Base-by-base conservation (phyloP, 768 basidiomycete species). In the Suillus clintonianus region DNA sequence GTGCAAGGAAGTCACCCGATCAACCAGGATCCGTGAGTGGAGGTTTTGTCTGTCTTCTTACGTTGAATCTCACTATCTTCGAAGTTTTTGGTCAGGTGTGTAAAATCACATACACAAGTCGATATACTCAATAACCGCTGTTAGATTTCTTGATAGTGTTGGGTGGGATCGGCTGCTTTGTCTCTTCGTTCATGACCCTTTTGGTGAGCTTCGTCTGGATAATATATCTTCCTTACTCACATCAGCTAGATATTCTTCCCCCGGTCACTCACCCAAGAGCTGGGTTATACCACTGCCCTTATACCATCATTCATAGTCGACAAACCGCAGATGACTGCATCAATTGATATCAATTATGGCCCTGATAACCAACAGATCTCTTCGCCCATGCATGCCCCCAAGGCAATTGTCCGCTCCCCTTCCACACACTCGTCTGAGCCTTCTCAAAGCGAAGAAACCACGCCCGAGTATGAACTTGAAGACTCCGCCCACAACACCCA, bases 101-200 rank as follows among this genome's bases (percentile, higher is more conserved):
- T 71, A 11, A 17, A 41, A 9, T n/a, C 36, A 3, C 55, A 59
- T 51, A 30, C 37, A 39, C 41, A n/a, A 11, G 55, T 22, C 13
- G 22, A 27, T 57, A 24, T 57, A 55, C 24, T 63, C 67, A 63
- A 50, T 51, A 5, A 24, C 32, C n/a, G 9, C 13, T 34, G 15
- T 41, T 57, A 85, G 92, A 94, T 74, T 84, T 91, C 62, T 79
- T 93, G 11, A 75, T 89, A 53, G 88, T 91, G 85, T 68, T 89
- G 60, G 88, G 86, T 24, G 91, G 83, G 19, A 82, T 94, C 36
- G 92, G 92, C 15, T 88, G 88, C 68, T 87, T 93, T 69, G 81
- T 91, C 24, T 94, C 92, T 4, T 92, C 92, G 30, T 86, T 86
- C 19, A 90, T 94, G 27, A 94, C 92, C 4, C 81, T 94, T 37